Base-by-base conservation (phyloP, 768 basidiomycete genomes). In the Boletus vinaceobasis region DNA sequence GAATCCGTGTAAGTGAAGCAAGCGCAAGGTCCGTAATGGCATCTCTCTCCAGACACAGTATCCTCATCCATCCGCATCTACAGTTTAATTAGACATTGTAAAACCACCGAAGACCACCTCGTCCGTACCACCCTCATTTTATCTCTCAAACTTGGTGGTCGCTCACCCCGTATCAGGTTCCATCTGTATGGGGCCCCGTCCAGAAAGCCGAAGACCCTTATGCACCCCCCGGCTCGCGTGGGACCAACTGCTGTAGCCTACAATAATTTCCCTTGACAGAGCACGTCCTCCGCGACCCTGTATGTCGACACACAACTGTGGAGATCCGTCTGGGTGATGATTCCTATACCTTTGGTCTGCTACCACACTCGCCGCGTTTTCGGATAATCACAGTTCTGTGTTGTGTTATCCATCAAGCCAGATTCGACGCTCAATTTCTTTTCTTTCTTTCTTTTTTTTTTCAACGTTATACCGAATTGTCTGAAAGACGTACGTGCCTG, bases 101-200 rank as follows among this genome's bases (percentile, higher is more conserved):
- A 87, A 69, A 80, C 80, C 21, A 89, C 87, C 33, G 83, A 78
- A 62, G 88, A 90, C 65, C 81, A 83, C 60, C 80, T 87, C 47
- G 84, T 85, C 56, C 62, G 80, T 74, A 33, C 27, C 31, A 35
- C 57, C 44, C 29, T 32, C 5, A 7, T 2, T 49, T 38, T 52
- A 55, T 38, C 23, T 39, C 57, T 55, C 39, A 48, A 0, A 1
- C 35, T 35, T 37, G 50, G 27, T 37, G 48, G 21, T 59, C 56
- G 35, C 64, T 65, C 48, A 65, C 60, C 36, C 59, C 48, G 50
- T 29, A 63, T 23, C 65, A 94, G 89, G 88, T 96, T 46, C 94
- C 95, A 26, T 93, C 90, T 19, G 92, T 99, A 1, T 99, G 97
- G 97, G 97, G 97, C 10, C 87, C 91, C 23, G 86, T 96, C n/a